Evolutionary conservation across 768 basidiomycete species (phyloP).

Genomic region (Naganishia friedmannii): DNA sequence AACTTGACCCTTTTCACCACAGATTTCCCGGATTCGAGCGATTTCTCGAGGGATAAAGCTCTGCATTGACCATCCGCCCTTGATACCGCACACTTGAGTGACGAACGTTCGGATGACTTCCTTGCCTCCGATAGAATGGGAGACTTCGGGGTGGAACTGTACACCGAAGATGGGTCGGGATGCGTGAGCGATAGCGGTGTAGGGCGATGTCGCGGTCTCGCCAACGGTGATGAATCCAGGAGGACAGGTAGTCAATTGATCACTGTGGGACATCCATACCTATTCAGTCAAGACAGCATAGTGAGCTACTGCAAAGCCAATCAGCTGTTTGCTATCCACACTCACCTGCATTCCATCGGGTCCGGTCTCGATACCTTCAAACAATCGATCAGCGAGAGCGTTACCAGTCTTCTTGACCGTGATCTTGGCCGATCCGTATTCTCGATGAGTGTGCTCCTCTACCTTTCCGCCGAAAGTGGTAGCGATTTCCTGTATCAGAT

Average conservation of each 20-base stretch:
- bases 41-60: slow-evolving; percentile 98
- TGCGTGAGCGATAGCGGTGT: slow-evolving; percentile 87
- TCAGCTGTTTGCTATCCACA: neutral
- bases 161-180: slow-evolving; percentile 88
- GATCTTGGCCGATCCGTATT: slow-evolving; percentile 88
- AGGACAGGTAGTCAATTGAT: slow-evolving; percentile 80
- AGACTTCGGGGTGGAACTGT: slow-evolving; percentile 98
- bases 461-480: slow-evolving; percentile 82
- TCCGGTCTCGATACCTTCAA: slow-evolving; percentile 65
- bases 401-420: slow-evolving; percentile 65
- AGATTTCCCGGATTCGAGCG: slow-evolving; percentile 84
- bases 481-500: slow-evolving; percentile 75
- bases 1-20: slow-evolving; percentile 88
- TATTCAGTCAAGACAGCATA: slow-evolving; percentile 46
- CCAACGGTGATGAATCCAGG: slow-evolving; percentile 83
- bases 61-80: slow-evolving; percentile 91
- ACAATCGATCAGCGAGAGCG: slow-evolving; percentile 67
- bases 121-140: slow-evolving; percentile 83
- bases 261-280: slow-evolving; percentile 99
- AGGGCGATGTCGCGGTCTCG: slow-evolving; percentile 79
- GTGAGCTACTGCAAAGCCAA: neutral
- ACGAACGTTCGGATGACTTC: slow-evolving; percentile 85
- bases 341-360: slow-evolving; percentile 75
- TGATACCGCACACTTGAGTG: slow-evolving; percentile 76
- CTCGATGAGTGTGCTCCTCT: slow-evolving; percentile 80